Base-by-base conservation (phyloP, 73 alveolate species). In the Effrenium voratum region DNA sequence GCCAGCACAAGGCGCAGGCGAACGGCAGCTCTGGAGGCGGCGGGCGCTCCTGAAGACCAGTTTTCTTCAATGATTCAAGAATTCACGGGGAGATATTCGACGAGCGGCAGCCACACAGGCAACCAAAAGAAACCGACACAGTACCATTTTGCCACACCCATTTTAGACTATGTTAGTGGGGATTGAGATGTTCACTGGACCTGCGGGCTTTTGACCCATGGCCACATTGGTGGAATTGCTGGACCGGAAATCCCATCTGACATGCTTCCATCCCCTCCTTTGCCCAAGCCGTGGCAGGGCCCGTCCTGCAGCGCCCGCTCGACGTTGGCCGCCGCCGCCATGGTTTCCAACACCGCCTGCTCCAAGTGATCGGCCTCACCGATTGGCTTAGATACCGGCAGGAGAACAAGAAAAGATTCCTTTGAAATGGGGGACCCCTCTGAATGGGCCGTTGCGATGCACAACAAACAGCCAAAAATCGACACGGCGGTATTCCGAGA, bases 271-370 rank as follows among this genome's bases (percentile, higher is more conserved):
- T 5, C 5, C 30, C 40, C 75, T 24, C 16, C 40, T 60, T 60
- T 38, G 40, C 75, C 75, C 24, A 38, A 76, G 40, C 38, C 60
- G 24, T 41, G n/a, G 0, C 5, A 40, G 38, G 34, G 30, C 41
- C 34, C 16, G 73, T 81, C 91, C 91, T 81, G 91, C 36, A 81
- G 32, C 72, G 45, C 91, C 15, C 91, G 91, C n/a, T 81, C 91
- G 5, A 72, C 91, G 32, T 81, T 46, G 50, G 91, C 28, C 19
- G 91, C 91, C 1, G 91, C 91, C 47, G 72, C 73, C 19, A 49
- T 59, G 3, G 91, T 81, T 43, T 81, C 91, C 49, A 81, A 40
- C 91, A 81, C 2, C 10, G 63, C 47, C 49, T 81, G 73, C 34
- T 81, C 91, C 28, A 81, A n/a, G n/a, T 47, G 46, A 12, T 41